A percentile compares a stretch with the other conserved stretches of the same genome.
These are phyloP conservation scores for Microcyclosporella mali DNA, from an alignment of 2,329 filamentous ascomycete species.

Conservation along the genomic window DNA sequence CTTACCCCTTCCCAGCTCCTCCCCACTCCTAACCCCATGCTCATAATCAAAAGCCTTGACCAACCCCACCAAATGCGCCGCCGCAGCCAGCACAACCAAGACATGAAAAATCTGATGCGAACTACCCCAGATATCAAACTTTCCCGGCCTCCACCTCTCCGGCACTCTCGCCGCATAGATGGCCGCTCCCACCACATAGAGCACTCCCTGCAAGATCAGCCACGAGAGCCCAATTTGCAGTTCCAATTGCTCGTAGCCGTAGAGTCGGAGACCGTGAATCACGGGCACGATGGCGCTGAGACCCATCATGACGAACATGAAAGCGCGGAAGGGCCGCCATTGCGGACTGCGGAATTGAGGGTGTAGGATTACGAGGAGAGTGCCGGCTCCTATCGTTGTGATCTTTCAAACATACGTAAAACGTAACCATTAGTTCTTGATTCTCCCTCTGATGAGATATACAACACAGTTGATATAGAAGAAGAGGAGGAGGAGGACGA, in stretches of 20 bases:
- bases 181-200: slow-evolving; percentile 81
- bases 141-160: slow-evolving; percentile 69
- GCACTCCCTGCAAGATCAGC: slow-evolving; percentile 69
- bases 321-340: slow-evolving; percentile 77
- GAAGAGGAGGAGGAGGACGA: too few relatives aligned
- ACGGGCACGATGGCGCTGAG: slow-evolving; percentile 78
- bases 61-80: slow-evolving; percentile 74
- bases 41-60: slow-evolving; percentile 80
- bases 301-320: slow-evolving; percentile 86
- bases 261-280: slow-evolving; percentile 64
- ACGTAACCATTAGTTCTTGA: slow-evolving; percentile 2
- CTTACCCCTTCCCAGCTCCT: too few relatives aligned
- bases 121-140: slow-evolving; percentile 84
- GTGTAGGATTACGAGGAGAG: slow-evolving; percentile 68
- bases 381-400: slow-evolving; percentile 67
- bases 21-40: slow-evolving; percentile 42
- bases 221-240: slow-evolving; percentile 72
- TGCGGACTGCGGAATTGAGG: slow-evolving; percentile 76
- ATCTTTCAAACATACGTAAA: slow-evolving; percentile 60
- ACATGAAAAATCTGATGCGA: slow-evolving; percentile 97
- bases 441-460: not conserved
- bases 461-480: too few relatives aligned
- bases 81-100: slow-evolving; percentile 75
- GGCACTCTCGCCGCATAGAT: slow-evolving; percentile 83
- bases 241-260: slow-evolving; percentile 61